phyloP scores from a whole-genome alignment of 129 eudicot genomes.

The Tagetes erecta region DNA sequence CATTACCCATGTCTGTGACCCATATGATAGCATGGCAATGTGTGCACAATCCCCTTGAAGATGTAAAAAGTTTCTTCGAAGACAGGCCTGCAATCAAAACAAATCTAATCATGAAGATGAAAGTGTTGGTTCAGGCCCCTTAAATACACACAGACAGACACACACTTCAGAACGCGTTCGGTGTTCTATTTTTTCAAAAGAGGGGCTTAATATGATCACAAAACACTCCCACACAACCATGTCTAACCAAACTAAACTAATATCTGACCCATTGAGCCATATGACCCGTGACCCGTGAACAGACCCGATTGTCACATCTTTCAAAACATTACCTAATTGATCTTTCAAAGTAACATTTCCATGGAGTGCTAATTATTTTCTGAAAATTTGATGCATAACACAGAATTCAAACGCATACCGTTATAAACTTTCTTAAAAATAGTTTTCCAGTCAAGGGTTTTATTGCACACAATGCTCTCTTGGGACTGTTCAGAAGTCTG shows the following conservation, averaged over 20 bases:
- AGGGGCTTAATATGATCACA: too few relatives aligned
- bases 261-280: too few relatives aligned
- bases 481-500: slow-evolving; percentile 8
- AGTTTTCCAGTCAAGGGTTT: slow-evolving; percentile 48
- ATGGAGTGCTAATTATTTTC: neutral
- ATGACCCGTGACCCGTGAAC: too few relatives aligned
- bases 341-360: neutral
- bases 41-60: slow-evolving; percentile 65
- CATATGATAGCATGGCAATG: slow-evolving; percentile 58
- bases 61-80: slow-evolving; percentile 42
- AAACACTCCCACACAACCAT: too few relatives aligned
- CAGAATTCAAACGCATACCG: slow-evolving; percentile 38
- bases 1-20: slow-evolving; percentile 45
- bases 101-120: neutral
- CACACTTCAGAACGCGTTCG: too few relatives aligned
- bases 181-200: too few relatives aligned
- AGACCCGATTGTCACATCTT: neutral
- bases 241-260: too few relatives aligned
- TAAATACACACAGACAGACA: too few relatives aligned
- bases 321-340: neutral
- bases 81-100: slow-evolving; percentile 37
- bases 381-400: neutral
- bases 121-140: neutral
- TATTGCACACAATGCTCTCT: slow-evolving; percentile 15
- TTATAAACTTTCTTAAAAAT: slow-evolving; percentile 47